Percentiles rank a stretch among this genome's conserved stretches.
These are phyloP conservation scores for Penicillium brasilianum DNA, from an alignment of 2,329 filamentous ascomycete species.

Conservation along the genomic window DNA sequence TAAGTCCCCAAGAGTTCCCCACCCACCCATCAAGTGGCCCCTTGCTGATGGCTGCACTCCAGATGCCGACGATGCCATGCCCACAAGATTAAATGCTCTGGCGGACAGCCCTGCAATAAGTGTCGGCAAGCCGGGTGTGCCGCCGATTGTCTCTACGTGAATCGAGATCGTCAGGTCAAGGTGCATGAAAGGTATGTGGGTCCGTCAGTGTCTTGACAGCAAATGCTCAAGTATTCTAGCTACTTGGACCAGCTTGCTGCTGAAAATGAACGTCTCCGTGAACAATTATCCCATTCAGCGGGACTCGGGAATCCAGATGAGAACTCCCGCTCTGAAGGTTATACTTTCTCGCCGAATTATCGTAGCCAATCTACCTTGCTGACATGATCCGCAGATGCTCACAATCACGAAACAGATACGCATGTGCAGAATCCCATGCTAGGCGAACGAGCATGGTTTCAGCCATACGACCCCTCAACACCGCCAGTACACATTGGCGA, in stretches of 20 bases:
- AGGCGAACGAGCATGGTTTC: slow-evolving; percentile 37
- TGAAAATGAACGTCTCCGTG: not conserved
- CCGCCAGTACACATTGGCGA: slow-evolving; percentile 39
- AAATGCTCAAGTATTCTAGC: not conserved
- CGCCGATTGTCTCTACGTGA: slow-evolving; percentile 22
- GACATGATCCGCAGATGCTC: not conserved
- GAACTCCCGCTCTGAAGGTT: not conserved
- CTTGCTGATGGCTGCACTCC: not conserved
- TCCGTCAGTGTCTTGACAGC: not conserved
- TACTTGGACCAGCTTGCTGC: not conserved
- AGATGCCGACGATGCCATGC: slow-evolving; percentile 28
- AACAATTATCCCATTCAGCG: not conserved
- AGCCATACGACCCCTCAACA: slow-evolving; percentile 32
- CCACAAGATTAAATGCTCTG: slow-evolving; percentile 30
- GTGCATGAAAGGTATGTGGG: slow-evolving; percentile 32
- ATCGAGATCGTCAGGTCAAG: slow-evolving; percentile 26
- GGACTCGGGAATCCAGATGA: not conserved
- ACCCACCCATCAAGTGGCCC: no score
- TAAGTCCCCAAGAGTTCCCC: not conserved
- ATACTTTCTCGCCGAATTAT: not conserved
- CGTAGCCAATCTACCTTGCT: not conserved
- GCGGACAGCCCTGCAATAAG: slow-evolving; percentile 24
- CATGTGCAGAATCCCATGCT: slow-evolving; percentile 28
- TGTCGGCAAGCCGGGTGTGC: slow-evolving; percentile 21
- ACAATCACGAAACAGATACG: not conserved